Conservation (phyloP, 1,284 basidiomycete species). For the Puccinia horiana region DNA sequence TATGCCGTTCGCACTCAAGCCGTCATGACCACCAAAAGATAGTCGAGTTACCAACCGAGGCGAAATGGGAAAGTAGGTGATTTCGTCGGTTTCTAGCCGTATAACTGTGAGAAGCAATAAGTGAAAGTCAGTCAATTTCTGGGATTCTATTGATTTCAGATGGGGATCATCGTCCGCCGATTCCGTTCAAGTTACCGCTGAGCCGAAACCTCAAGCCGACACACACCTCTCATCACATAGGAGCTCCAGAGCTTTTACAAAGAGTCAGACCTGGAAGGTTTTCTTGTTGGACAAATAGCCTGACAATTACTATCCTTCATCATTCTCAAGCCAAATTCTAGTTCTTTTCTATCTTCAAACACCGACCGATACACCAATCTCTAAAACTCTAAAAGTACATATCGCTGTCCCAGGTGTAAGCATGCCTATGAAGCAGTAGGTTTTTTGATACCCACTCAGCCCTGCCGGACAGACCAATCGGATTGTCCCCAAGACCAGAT, state of each 20-base stretch:
- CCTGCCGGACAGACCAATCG: neutral
- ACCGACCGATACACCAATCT: neutral
- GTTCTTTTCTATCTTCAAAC: neutral
- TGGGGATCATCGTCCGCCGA: conserved; percentile 8
- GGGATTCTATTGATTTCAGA: conserved; percentile 3
- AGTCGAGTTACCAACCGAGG: conserved; percentile 14
- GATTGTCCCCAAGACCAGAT: neutral
- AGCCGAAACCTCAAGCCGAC: conserved; percentile 19
- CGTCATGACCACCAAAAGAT: no score
- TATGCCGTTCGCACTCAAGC: no score
- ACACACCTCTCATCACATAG: neutral
- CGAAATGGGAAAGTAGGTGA: neutral
- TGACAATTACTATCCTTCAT: neutral
- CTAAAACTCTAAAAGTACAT: conserved; percentile 1
- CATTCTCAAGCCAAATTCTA: neutral
- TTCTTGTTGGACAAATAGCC: neutral
- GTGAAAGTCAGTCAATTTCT: conserved; percentile 8
- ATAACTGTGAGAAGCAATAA: neutral
- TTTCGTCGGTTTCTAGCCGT: conserved; percentile 31
- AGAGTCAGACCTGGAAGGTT: neutral
- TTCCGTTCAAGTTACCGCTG: conserved; percentile 19
- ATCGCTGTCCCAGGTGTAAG: neutral
- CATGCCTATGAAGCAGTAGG: conserved; percentile 1
- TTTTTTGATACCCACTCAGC: neutral
- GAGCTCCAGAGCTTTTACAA: neutral